phyloP scores from a whole-genome alignment of 148 eudicot species.

The Heliamphora exappendiculata region DNA sequence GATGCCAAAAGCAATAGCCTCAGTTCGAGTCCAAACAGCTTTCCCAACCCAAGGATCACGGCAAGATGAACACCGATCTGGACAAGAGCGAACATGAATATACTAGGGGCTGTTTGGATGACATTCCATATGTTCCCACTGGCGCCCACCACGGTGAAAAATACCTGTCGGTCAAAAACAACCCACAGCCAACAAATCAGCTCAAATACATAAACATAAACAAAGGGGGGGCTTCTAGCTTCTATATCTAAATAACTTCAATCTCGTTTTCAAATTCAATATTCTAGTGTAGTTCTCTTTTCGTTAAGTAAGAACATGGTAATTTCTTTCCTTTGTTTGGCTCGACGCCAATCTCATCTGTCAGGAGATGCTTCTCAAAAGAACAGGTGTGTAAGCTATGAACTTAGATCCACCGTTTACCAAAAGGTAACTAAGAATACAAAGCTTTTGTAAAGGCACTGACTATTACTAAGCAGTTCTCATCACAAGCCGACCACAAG shows the following conservation, averaged over 20 bases:
- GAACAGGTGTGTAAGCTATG: too few relatives aligned
- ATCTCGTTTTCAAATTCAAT: not conserved
- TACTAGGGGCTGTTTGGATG: constrained; percentile 74
- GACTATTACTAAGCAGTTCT: not conserved
- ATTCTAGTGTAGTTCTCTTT: too few relatives aligned
- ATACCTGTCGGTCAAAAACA: constrained; percentile 37
- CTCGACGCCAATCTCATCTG: not conserved
- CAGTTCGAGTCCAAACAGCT: constrained; percentile 49
- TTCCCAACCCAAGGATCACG: constrained; percentile 72
- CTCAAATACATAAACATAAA: not conserved
- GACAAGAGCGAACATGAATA: constrained; percentile 68
- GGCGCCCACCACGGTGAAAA: constrained; percentile 82
- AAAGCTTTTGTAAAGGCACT: not conserved
- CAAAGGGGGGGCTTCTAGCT: not conserved
- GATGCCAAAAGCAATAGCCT: constrained; percentile 72
- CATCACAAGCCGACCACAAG: too few relatives aligned
- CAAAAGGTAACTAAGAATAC: too few relatives aligned
- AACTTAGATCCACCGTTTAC: too few relatives aligned
- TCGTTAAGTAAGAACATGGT: too few relatives aligned
- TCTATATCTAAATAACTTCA: not conserved
- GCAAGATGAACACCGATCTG: constrained; percentile 78
- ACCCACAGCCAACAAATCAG: not conserved
- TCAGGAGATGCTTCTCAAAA: not conserved
- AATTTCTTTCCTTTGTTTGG: too few relatives aligned
- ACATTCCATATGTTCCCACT: constrained; percentile 76